A percentile compares a stretch with the other conserved stretches of the same genome.
Evolutionary conservation across 768 basidiomycete species (phyloP).

Genomic region (Rhodosporidiobolus odoratus): DNA sequence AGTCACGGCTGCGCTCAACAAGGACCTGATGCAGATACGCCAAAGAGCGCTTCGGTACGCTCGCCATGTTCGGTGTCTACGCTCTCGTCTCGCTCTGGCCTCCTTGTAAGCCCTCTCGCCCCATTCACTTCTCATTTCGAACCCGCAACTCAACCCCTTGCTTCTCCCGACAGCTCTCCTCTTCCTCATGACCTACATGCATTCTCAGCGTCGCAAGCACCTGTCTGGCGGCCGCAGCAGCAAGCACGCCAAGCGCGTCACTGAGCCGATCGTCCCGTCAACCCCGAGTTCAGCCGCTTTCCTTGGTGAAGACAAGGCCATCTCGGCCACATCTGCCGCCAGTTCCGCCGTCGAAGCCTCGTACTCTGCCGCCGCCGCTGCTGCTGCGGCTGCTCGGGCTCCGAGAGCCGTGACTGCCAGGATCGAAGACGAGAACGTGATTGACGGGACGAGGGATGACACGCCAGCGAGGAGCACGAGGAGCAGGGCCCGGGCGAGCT

Average conservation of each 20-base stretch:
- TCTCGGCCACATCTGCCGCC: neutral
- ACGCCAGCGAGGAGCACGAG: conserved; percentile 33
- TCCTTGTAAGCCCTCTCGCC: conserved; percentile 59
- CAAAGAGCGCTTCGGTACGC: conserved; percentile 27
- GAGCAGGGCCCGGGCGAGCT: no score
- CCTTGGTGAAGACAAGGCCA: neutral
- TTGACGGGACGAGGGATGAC: neutral
- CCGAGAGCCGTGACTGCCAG: neutral
- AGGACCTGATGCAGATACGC: conserved; percentile 26
- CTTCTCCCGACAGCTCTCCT: conserved; percentile 32
- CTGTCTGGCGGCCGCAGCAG: conserved; percentile 36
- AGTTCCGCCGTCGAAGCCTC: no score
- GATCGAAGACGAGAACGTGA: neutral
- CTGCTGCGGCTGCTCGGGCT: neutral
- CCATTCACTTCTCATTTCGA: conserved; percentile 20
- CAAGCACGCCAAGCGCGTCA: neutral
- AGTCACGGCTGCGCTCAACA: neutral
- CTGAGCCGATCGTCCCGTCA: neutral
- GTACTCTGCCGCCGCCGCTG: neutral
- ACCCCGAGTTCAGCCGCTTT: neutral
- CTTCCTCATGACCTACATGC: conserved; percentile 53
- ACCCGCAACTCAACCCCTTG: neutral
- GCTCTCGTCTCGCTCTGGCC: conserved; percentile 75
- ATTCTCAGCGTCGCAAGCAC: conserved; percentile 58
- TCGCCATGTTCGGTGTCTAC: conserved; percentile 39